Conservation (phyloP, 257 asterid species). For the Solanum dulcamara region DNA sequence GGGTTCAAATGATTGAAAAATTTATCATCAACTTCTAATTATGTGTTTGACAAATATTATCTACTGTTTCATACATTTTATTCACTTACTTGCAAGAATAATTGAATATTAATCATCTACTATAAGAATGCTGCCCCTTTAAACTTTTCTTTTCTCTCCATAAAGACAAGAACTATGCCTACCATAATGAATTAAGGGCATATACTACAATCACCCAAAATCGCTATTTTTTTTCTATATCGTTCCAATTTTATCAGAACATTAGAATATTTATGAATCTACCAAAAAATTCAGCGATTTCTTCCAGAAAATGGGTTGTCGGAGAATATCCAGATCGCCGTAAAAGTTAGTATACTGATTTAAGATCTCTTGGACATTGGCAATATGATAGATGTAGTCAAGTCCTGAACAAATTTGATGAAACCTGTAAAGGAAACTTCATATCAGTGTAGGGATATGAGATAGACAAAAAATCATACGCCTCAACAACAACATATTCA, state of each 20-base stretch:
- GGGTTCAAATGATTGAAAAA: not conserved
- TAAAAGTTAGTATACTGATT: not conserved
- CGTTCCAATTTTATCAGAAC: not conserved
- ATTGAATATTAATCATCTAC: not conserved
- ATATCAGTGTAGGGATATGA: not conserved
- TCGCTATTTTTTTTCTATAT: not conserved
- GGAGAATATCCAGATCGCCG: not conserved
- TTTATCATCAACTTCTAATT: not conserved
- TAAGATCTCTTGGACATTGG: not conserved
- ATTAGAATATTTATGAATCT: not conserved
- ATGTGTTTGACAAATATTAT: not conserved
- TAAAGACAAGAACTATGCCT: not conserved
- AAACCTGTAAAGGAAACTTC: constrained; percentile 35
- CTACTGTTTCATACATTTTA: not conserved
- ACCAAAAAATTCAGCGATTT: not conserved
- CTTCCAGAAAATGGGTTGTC: not conserved
- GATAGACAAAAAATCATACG: not conserved
- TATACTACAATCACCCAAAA: not conserved
- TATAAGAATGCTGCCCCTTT: not conserved
- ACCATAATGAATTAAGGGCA: not conserved
- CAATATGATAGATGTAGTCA: constrained; percentile 16
- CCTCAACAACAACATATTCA: no score
- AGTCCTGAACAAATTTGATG: constrained; percentile 62
- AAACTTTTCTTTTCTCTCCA: not conserved
- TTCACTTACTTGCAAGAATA: not conserved